Evolutionary conservation across 768 basidiomycete species (phyloP), one percentile per base, ranked within the genome.

Genomic region (Rhizopogon vulgaris): DNA sequence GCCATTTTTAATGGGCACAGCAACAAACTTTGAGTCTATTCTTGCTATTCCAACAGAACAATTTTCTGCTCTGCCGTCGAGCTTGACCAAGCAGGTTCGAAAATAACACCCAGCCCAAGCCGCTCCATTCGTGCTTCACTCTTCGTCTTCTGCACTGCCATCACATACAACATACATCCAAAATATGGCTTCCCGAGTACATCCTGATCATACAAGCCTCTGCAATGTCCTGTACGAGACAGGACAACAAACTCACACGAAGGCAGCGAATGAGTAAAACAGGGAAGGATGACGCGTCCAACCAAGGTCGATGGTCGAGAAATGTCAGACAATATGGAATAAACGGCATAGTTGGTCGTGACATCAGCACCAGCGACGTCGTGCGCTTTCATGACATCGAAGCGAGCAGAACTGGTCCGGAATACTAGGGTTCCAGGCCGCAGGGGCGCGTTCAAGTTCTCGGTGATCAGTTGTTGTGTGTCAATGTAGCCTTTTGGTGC

Each of bases 381-480:
- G 11, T 48, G 42, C 38, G 53, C 8, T 30, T 24, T 54, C 17
- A 15, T 24, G 15, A 60, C 59, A 27, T n/a, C 30, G 17, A 63
- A 58, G 7, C 18, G 10, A 3, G 56, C 50, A 11, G 52, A 52
- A 15, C 48, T 58, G 7, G 62, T 63, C 4, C 56, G 56, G 43
- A 63, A 63, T 49, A 63, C n/a, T 41, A 63, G 62, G 15, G 61
- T 56, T 1, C 61, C 62, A 0, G 14, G 14, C 1, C 52, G 55
- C 22, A 53, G 52, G 32, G 32, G 11, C 10, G 12, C 11, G 3
- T 34, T 22, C 22, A 22, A 22, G 22, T 22, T 34, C 6, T 27
- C 11, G n/a, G 48, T 34, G 24, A 46, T 48, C 15, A 52, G 46
- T 1, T 51, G 9, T 7, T 17, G 12, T 7, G 53, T 52, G 38